These are phyloP conservation scores for Rehmannia glutinosa DNA, from an alignment of 257 asterid genomes.

Conservation along the genomic window DNA sequence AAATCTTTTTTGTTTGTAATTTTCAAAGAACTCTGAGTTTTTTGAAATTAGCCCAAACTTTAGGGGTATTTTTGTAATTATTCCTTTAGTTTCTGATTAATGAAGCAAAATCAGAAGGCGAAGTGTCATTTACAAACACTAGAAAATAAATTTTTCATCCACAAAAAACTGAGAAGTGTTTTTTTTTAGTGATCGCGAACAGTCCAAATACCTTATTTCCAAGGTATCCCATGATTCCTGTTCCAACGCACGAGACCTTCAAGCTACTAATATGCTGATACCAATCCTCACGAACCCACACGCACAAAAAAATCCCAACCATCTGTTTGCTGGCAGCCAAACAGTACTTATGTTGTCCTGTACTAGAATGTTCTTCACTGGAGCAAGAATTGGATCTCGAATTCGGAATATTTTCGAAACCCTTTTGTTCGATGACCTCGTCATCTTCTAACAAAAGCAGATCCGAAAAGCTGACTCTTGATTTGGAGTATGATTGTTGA, in stretches of 20 bases:
- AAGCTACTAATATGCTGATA: constrained; percentile 35
- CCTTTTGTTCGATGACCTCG: background rate
- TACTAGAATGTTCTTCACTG: background rate
- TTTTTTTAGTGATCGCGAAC: too few species aligned
- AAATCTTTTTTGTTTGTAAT: too few species aligned
- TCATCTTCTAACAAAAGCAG: constrained; percentile 34
- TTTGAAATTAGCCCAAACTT: too few species aligned
- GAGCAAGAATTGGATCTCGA: constrained; percentile 8
- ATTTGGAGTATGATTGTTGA: constrained; percentile 14
- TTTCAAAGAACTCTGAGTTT: too few species aligned
- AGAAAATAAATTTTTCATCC: too few species aligned
- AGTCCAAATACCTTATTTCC: constrained; percentile 78
- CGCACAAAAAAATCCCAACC: constrained; percentile 69
- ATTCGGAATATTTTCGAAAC: constrained; percentile 3
- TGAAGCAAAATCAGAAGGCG: too few species aligned
- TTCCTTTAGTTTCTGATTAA: too few species aligned
- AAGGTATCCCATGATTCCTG: constrained; percentile 78
- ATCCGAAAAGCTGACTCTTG: constrained; percentile 53
- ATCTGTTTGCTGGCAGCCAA: constrained; percentile 80
- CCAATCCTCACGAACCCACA: constrained; percentile 61
- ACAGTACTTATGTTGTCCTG: constrained; percentile 23
- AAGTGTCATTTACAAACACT: too few species aligned
- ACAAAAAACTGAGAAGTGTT: too few species aligned
- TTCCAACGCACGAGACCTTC: constrained; percentile 69
- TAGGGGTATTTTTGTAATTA: too few species aligned